Evolutionary conservation across 2,329 filamentous ascomycete species (phyloP).

Genomic region (Xylaria sp.): DNA sequence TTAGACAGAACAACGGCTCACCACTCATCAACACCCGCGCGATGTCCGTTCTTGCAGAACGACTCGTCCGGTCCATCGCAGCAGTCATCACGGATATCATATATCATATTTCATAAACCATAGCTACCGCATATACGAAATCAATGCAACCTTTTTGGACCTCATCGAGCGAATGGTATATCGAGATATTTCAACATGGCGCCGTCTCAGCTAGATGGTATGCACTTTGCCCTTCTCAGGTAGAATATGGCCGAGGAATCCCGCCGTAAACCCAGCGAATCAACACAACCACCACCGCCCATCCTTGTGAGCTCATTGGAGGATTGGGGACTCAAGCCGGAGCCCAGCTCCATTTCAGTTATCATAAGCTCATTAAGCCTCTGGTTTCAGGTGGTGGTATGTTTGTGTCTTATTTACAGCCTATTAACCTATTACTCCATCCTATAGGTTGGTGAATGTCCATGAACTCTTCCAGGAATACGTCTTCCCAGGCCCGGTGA

Average conservation of each 20-base stretch:
- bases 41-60: background rate
- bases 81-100: background rate
- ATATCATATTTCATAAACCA: background rate
- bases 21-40: background rate
- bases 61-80: background rate
- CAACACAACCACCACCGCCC: background rate
- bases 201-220: background rate
- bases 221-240: background rate
- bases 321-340: background rate
- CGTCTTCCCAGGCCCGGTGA: constrained; percentile 54
- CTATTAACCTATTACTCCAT: background rate
- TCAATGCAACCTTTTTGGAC: background rate
- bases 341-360: constrained; percentile 29
- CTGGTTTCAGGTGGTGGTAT: constrained; percentile 8
- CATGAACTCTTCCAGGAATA: constrained; percentile 60
- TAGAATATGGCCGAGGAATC: background rate
- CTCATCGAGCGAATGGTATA: constrained; percentile 1
- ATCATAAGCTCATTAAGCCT: background rate
- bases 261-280: background rate
- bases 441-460: constrained; percentile 53
- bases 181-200: background rate
- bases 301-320: background rate
- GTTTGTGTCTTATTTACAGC: background rate
- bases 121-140: background rate
- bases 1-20: background rate